Evolutionary conservation across 2,329 filamentous ascomycete genomes (phyloP).

Genomic region (Epichloe glyceriae): DNA sequence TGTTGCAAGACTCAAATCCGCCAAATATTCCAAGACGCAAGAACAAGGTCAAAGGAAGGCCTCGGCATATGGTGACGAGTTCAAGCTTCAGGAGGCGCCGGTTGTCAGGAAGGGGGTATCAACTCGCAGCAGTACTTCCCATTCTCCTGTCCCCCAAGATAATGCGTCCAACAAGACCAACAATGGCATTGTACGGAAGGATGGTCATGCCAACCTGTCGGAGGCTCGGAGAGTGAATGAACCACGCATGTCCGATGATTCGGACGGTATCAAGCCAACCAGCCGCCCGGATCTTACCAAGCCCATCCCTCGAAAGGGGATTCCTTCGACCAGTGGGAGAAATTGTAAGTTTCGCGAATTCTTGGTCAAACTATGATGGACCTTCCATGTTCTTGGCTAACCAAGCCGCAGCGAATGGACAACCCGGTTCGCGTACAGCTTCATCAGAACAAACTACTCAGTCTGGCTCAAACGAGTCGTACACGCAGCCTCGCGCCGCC

Average conservation of each 20-base stretch:
- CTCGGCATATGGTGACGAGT: conserved; percentile 33
- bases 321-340: conserved; percentile 26
- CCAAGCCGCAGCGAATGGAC: conserved; percentile 2
- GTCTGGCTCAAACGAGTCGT: conserved; percentile 31
- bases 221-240: conserved; percentile 25
- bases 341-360: conserved; percentile 26
- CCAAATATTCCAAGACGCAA: conserved; percentile 32
- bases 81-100: conserved; percentile 72
- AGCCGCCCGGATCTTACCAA: conserved; percentile 30
- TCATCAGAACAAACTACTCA: conserved; percentile 4
- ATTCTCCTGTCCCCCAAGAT: conserved; percentile 26
- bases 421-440: not conserved
- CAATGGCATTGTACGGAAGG: conserved; percentile 19
- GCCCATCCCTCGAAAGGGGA: conserved; percentile 52
- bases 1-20: conserved; percentile 37
- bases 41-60: conserved; percentile 15
- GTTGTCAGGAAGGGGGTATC: conserved; percentile 41
- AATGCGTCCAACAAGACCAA: conserved; percentile 20
- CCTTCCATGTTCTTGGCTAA: not conserved
- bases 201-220: conserved; percentile 9
- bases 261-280: conserved; percentile 30
- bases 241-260: conserved; percentile 45
- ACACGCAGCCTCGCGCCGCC: conserved; percentile 45
- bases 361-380: not conserved
- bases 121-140: conserved; percentile 29